Percentiles rank a stretch among this genome's conserved stretches.
Conservation (phyloP, 768 basidiomycete genomes). For the Russula compacta region DNA sequence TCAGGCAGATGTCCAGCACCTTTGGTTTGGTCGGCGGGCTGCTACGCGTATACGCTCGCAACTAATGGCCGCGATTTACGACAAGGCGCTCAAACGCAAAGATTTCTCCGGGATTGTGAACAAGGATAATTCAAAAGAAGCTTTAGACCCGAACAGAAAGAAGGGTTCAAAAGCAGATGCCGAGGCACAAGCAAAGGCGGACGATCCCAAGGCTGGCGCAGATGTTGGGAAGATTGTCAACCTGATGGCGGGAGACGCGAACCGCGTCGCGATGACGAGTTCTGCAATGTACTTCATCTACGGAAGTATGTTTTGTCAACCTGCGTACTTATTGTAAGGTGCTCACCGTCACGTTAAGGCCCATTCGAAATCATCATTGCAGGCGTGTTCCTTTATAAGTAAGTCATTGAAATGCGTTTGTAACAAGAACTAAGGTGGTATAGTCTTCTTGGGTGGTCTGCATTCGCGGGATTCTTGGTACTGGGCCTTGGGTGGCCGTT, state of each 20-base stretch:
- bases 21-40: constrained; percentile 77
- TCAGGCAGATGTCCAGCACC: constrained; percentile 60
- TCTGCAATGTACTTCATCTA: constrained; percentile 60
- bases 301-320: constrained; percentile 36
- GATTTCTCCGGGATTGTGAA: constrained; percentile 74
- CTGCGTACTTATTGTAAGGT: background rate
- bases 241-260: constrained; percentile 76
- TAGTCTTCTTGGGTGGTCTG: constrained; percentile 57
- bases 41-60: constrained; percentile 62
- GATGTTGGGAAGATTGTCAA: constrained; percentile 88
- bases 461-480: constrained; percentile 69
- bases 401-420: background rate
- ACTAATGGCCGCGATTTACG: constrained; percentile 81
- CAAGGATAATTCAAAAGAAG: constrained; percentile 30
- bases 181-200: constrained; percentile 23
- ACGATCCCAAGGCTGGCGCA: constrained; percentile 64
- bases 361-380: constrained; percentile 76
- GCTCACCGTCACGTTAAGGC: constrained; percentile 29
- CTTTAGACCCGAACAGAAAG: background rate
- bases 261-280: constrained; percentile 43
- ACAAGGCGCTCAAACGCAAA: constrained; percentile 76
- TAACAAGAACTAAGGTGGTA: background rate
- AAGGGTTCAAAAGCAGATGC: constrained; percentile 11
- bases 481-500: constrained; percentile 60
- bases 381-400: constrained; percentile 69